Conservation (phyloP, 2,329 filamentous ascomycete genomes). For the Colletotrichum sansevieriae region DNA sequence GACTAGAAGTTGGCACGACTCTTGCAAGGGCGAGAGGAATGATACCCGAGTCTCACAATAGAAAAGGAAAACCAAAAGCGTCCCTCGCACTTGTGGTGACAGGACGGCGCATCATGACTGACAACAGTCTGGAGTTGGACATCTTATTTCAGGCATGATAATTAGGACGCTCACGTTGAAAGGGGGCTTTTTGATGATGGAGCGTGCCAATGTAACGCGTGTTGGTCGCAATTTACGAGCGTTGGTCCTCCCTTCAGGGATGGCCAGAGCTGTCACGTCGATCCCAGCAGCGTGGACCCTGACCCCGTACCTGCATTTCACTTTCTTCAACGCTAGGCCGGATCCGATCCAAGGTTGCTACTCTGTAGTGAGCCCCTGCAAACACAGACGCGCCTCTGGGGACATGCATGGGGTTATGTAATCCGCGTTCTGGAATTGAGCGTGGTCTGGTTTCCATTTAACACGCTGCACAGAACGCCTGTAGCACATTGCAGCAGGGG, state of each 20-base stretch:
- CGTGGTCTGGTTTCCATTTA: neutral
- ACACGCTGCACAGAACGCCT: constrained; percentile 15
- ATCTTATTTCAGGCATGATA: too few species aligned
- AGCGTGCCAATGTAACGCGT: neutral
- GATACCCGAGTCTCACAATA: constrained; percentile 36
- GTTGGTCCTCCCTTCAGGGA: constrained; percentile 4
- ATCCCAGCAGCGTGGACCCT: constrained; percentile 39
- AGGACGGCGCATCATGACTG: too few species aligned
- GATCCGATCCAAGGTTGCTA: constrained; percentile 28
- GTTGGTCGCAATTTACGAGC: constrained; percentile 1
- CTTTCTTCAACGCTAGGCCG: constrained; percentile 39
- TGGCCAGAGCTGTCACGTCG: constrained; percentile 29
- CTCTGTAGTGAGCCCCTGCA: constrained; percentile 32
- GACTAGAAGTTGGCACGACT: constrained; percentile 26
- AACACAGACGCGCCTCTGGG: constrained; percentile 37
- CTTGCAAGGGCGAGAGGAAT: constrained; percentile 38
- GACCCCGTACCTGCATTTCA: constrained; percentile 36
- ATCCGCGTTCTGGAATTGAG: constrained; percentile 29
- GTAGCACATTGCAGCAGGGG: constrained; percentile 6
- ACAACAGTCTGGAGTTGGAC: too few species aligned
- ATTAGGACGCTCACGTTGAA: too few species aligned
- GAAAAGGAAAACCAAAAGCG: neutral
- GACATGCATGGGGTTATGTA: constrained; percentile 29
- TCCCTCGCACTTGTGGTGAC: constrained; percentile 7
- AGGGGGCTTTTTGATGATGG: neutral